These are phyloP conservation scores for Diplogelasinospora grovesii DNA, from an alignment of 495 filamentous ascomycete species.

Conservation along the genomic window DNA sequence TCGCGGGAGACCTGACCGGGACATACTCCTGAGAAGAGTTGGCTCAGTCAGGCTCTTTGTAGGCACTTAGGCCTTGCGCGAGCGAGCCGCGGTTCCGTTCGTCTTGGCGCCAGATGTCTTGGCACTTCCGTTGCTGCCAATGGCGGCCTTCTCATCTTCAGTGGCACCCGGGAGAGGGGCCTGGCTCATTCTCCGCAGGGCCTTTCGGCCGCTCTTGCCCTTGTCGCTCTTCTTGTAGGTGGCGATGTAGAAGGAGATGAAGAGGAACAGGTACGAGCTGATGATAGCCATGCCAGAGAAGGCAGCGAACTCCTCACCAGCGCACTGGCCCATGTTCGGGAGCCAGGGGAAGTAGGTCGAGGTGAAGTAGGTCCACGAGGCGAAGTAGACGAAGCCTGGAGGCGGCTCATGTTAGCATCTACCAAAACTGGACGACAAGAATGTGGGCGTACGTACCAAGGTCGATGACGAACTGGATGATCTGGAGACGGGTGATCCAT, in stretches of 20 bases:
- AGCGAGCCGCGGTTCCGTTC: slow-evolving; percentile 47
- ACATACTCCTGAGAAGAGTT: too few relatives aligned
- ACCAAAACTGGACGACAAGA: not conserved
- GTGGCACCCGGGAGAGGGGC: slow-evolving; percentile 47
- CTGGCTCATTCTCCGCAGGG: slow-evolving; percentile 46
- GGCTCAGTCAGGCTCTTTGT: not conserved
- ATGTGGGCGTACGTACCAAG: slow-evolving; percentile 47
- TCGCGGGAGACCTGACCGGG: too few relatives aligned
- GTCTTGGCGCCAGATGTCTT: slow-evolving; percentile 41
- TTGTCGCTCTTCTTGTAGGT: slow-evolving; percentile 89
- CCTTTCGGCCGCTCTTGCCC: slow-evolving; percentile 50
- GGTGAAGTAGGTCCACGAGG: slow-evolving; percentile 92
- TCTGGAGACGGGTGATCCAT: slow-evolving; percentile 82
- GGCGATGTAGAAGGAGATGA: slow-evolving; percentile 97
- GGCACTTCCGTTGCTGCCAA: slow-evolving; percentile 28
- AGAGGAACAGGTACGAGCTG: slow-evolving; percentile 89
- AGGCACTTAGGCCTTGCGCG: slow-evolving; percentile 49
- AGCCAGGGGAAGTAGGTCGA: slow-evolving; percentile 83
- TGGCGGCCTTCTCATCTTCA: too few relatives aligned
- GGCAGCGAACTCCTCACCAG: slow-evolving; percentile 95
- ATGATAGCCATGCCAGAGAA: slow-evolving; percentile 89
- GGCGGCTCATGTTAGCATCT: slow-evolving; percentile 13
- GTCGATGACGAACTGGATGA: slow-evolving; percentile 75
- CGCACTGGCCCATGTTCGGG: slow-evolving; percentile 77
- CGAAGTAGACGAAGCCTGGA: slow-evolving; percentile 85